Conservation (phyloP, 1,284 basidiomycete species). For the Cystobasidiaceae sp. region DNA sequence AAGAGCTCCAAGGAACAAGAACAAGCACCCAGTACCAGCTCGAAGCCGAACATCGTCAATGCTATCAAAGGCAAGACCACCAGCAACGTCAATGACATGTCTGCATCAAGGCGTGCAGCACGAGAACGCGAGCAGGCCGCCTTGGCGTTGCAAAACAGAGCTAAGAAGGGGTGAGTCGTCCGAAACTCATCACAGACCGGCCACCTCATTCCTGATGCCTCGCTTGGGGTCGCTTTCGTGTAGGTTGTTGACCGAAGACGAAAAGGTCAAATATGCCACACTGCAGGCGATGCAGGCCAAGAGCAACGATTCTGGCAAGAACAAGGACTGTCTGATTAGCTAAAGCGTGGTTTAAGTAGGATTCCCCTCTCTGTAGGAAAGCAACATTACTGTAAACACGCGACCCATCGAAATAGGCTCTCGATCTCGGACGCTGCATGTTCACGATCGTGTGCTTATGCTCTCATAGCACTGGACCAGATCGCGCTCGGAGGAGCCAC, state of each 20-base stretch:
- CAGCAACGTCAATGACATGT: neutral
- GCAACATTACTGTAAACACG: too few relatives aligned
- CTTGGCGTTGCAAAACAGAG: slow-evolving; percentile 36
- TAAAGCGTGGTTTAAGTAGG: neutral
- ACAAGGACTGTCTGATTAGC: neutral
- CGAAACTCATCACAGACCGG: too few relatives aligned
- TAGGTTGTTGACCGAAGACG: slow-evolving; percentile 36
- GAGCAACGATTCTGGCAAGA: neutral
- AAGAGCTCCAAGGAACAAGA: too few relatives aligned
- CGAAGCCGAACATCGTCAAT: neutral
- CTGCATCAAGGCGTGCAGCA: slow-evolving; percentile 28
- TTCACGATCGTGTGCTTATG: too few relatives aligned
- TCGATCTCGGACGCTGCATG: too few relatives aligned
- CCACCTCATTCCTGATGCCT: too few relatives aligned
- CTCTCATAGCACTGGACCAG: too few relatives aligned
- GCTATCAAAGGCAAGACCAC: slow-evolving; percentile 6
- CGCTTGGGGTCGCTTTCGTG: neutral
- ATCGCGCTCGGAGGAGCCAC: too few relatives aligned
- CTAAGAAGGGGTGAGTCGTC: slow-evolving; percentile 38
- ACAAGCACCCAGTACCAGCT: too few relatives aligned
- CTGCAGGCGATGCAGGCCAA: slow-evolving; percentile 35
- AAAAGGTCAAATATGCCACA: slow-evolving; percentile 37
- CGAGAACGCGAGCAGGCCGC: slow-evolving; percentile 33
- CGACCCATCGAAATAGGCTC: too few relatives aligned
- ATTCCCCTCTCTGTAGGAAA: too few relatives aligned